These are phyloP conservation scores for Xerocomellus dryophilus DNA, from an alignment of 768 basidiomycete species.

Conservation along the genomic window DNA sequence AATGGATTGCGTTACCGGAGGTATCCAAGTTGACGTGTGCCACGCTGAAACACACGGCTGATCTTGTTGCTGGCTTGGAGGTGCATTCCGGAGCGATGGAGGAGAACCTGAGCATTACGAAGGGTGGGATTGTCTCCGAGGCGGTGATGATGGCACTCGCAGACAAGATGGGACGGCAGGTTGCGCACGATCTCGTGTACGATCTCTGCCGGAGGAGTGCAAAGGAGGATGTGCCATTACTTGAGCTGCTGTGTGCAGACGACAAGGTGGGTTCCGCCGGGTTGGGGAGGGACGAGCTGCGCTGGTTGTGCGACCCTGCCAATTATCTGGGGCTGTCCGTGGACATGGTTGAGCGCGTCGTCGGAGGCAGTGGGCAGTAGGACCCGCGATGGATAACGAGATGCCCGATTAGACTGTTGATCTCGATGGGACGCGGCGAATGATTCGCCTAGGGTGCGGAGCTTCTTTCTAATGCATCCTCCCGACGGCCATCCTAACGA, in stretches of 20 bases:
- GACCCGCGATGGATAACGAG: not conserved
- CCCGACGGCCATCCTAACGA: not conserved
- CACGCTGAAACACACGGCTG: constrained; percentile 35
- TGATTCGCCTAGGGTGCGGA: constrained; percentile 1
- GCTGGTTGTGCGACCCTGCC: constrained; percentile 36
- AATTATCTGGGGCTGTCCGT: constrained; percentile 39
- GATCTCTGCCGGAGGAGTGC: constrained; percentile 36
- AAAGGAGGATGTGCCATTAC: constrained; percentile 28
- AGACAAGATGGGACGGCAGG: constrained; percentile 41
- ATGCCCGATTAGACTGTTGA: constrained; percentile 5
- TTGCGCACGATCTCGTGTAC: constrained; percentile 45
- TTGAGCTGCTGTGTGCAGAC: constrained; percentile 33
- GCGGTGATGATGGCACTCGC: constrained; percentile 50
- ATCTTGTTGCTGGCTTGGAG: constrained; percentile 39
- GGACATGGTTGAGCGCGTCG: constrained; percentile 26
- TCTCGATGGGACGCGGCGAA: constrained; percentile 3
- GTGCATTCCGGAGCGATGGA: constrained; percentile 41
- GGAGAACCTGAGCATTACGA: constrained; percentile 38
- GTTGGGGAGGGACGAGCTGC: constrained; percentile 27
- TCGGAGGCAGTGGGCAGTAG: not conserved
- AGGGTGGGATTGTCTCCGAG: constrained; percentile 42
- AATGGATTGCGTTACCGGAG: constrained; percentile 47
- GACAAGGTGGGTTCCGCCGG: constrained; percentile 26
- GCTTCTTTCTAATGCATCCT: constrained; percentile 6
- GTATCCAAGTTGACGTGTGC: constrained; percentile 43